A percentile compares a stretch with the other conserved stretches of the same genome.
Evolutionary conservation across 441 rosid genomes (phyloP).

Genomic region (Breynia disticha): DNA sequence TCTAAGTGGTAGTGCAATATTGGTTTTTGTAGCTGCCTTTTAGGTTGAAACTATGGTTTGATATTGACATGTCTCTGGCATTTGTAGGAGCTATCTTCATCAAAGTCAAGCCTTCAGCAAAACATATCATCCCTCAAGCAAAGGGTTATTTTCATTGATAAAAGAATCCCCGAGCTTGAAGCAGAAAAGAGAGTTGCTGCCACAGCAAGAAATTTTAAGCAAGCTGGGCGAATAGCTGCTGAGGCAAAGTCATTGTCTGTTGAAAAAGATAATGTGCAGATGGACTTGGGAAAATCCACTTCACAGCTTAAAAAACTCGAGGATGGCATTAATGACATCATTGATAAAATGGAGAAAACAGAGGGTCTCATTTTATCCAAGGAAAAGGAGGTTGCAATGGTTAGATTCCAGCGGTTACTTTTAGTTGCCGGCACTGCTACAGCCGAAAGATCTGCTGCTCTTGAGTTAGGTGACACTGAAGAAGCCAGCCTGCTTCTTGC

Average conservation of each 20-base stretch:
- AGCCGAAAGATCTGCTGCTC: slow-evolving; percentile 72
- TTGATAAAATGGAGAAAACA: slow-evolving; percentile 46
- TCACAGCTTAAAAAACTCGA: slow-evolving; percentile 46
- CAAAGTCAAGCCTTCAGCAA: slow-evolving; percentile 74
- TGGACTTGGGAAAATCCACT: slow-evolving; percentile 43
- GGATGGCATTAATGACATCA: slow-evolving; percentile 47
- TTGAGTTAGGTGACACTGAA: slow-evolving; percentile 55
- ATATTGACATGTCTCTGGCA: neutral
- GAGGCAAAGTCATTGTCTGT: slow-evolving; percentile 67
- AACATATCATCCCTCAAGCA: slow-evolving; percentile 60
- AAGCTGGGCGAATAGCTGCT: slow-evolving; percentile 84
- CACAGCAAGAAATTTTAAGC: slow-evolving; percentile 78
- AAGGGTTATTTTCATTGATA: slow-evolving; percentile 62
- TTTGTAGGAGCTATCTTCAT: slow-evolving; percentile 61
- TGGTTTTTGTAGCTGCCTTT: neutral
- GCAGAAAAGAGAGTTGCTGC: slow-evolving; percentile 89
- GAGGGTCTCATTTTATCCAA: slow-evolving; percentile 48
- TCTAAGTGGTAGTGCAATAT: neutral
- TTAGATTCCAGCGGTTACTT: slow-evolving; percentile 64
- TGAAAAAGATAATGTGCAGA: slow-evolving; percentile 53
- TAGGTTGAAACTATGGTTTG: neutral
- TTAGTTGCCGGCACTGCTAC: slow-evolving; percentile 51
- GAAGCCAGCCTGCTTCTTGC: slow-evolving; percentile 67
- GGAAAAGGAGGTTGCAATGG: slow-evolving; percentile 62
- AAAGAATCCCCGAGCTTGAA: slow-evolving; percentile 75